Evolutionary conservation across 176 grass and related monocot species (phyloP).

Genomic region (Juncus inflexus): DNA sequence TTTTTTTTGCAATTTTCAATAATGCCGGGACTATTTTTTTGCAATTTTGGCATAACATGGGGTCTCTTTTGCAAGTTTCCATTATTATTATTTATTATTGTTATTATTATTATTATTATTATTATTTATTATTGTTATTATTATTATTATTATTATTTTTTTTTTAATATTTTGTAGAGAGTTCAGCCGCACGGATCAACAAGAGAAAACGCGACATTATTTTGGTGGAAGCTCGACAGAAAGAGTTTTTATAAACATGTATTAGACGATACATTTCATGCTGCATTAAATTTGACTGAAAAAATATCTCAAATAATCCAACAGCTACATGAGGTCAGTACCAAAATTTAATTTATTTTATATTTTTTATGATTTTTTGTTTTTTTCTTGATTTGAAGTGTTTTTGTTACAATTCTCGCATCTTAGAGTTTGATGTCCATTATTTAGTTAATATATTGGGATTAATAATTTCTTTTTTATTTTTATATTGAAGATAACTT

Average conservation of each 20-base stretch:
- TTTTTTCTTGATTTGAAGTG: slow-evolving; percentile 10
- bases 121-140: not conserved
- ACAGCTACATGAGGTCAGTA: slow-evolving; percentile 51
- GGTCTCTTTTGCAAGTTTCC: slow-evolving; percentile 23
- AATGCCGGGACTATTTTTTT: slow-evolving; percentile 12
- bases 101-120: slow-evolving; percentile 16
- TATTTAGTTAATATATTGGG: slow-evolving; percentile 5
- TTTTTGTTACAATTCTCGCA: not conserved
- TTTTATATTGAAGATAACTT: no score
- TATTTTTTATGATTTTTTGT: slow-evolving; percentile 13
- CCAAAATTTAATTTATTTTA: not conserved
- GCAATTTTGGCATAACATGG: not conserved
- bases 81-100: no score
- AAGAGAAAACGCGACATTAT: slow-evolving; percentile 36
- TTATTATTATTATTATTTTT: slow-evolving; percentile 13
- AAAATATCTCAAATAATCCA: slow-evolving; percentile 53
- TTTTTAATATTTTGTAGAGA: slow-evolving; percentile 57
- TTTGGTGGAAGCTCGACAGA: slow-evolving; percentile 59
- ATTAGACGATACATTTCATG: slow-evolving; percentile 57
- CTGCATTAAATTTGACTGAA: slow-evolving; percentile 58
- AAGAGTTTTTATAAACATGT: slow-evolving; percentile 43
- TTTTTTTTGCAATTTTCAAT: not conserved
- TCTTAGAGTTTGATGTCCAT: not conserved
- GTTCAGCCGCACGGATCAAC: slow-evolving; percentile 27
- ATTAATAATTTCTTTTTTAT: not conserved